These are phyloP conservation scores for Rhodotorula sp. DNA, from an alignment of 1,284 basidiomycete genomes.

Conservation along the genomic window DNA sequence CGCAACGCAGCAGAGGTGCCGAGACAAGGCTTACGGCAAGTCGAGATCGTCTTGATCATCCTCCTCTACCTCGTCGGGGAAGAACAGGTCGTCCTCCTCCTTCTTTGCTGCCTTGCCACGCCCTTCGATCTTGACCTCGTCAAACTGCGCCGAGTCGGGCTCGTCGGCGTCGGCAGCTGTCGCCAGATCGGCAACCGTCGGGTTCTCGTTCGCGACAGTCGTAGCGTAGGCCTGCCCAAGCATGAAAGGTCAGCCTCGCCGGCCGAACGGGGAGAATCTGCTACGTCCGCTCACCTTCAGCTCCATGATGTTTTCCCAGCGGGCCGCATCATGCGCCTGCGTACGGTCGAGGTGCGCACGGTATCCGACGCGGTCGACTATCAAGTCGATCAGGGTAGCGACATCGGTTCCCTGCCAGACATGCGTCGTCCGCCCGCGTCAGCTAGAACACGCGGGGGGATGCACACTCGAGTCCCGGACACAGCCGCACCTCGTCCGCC, in stretches of 20 bases:
- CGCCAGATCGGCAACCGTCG: slow-evolving; percentile 16
- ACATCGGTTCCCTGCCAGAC: slow-evolving; percentile 60
- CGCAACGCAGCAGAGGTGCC: not conserved
- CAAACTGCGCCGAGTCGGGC: slow-evolving; percentile 22
- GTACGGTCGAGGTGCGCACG: slow-evolving; percentile 67
- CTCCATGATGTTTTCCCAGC: slow-evolving; percentile 85
- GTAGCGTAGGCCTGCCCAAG: slow-evolving; percentile 23
- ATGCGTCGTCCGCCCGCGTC: not conserved
- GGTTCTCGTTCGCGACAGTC: slow-evolving; percentile 31
- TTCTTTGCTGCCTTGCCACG: not conserved
- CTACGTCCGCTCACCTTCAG: slow-evolving; percentile 52
- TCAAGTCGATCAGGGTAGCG: slow-evolving; percentile 62
- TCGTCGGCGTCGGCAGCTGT: slow-evolving; percentile 16
- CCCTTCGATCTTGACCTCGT: slow-evolving; percentile 10
- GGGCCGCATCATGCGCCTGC: slow-evolving; percentile 65
- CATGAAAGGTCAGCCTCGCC: too few species aligned
- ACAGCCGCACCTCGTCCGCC: slow-evolving; percentile 57
- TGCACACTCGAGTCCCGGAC: not conserved
- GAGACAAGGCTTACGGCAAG: slow-evolving; percentile 12
- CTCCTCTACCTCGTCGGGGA: slow-evolving; percentile 22
- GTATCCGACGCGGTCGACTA: slow-evolving; percentile 65
- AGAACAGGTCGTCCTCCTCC: slow-evolving; percentile 19
- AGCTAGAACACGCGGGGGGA: too few species aligned
- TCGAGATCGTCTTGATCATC: slow-evolving; percentile 34
- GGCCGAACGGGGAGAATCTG: not conserved